phyloP scores from a whole-genome alignment of 345 rosid species.

The Microcos paniculata region DNA sequence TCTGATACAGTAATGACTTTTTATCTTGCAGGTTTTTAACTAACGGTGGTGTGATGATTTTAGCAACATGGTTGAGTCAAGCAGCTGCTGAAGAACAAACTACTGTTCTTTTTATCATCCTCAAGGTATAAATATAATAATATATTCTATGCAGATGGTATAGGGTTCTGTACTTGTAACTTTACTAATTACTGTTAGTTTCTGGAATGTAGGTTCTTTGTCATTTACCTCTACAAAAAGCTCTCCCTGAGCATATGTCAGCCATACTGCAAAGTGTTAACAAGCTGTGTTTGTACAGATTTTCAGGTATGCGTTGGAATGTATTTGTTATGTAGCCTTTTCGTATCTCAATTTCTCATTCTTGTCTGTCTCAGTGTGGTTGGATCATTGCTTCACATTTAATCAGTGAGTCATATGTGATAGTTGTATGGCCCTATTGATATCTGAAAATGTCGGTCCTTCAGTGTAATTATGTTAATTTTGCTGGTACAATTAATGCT shows the following conservation, averaged over 20 bases:
- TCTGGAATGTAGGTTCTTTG: slow-evolving; percentile 67
- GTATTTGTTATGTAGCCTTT: not conserved
- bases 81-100: slow-evolving; percentile 92
- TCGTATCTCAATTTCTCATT: not conserved
- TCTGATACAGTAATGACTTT: slow-evolving; percentile 20
- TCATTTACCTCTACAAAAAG: slow-evolving; percentile 86
- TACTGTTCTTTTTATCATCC: slow-evolving; percentile 61
- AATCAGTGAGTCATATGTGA: not conserved
- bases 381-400: not conserved
- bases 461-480: not conserved
- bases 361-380: not conserved
- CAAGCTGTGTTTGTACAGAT: slow-evolving; percentile 69
- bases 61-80: slow-evolving; percentile 93
- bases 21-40: slow-evolving; percentile 67
- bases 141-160: not conserved
- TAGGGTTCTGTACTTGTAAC: slow-evolving; percentile 1
- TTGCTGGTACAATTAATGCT: not conserved
- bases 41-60: slow-evolving; percentile 88
- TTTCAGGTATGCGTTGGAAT: slow-evolving; percentile 63
- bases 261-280: slow-evolving; percentile 89
- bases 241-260: slow-evolving; percentile 88
- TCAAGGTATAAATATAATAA: slow-evolving; percentile 45
- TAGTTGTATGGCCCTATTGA: not conserved
- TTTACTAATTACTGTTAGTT: slow-evolving; percentile 22
- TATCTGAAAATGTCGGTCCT: not conserved